These are phyloP conservation scores for Apiospora sp. DNA, from an alignment of 2,329 filamentous ascomycete genomes.

Conservation along the genomic window DNA sequence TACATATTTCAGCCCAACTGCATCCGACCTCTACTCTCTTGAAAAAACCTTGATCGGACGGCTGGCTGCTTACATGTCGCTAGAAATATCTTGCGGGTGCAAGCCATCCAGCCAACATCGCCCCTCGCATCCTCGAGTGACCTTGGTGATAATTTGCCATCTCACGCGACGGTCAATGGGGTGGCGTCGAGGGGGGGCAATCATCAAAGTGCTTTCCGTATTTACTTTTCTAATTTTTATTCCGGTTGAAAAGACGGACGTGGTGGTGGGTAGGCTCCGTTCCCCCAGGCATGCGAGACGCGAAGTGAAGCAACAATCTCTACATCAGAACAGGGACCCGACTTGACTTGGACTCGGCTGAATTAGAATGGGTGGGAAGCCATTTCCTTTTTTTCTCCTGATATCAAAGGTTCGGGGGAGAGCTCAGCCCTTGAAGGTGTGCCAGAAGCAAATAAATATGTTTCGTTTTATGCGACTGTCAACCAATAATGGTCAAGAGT, in stretches of 20 bases:
- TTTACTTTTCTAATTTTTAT: not conserved
- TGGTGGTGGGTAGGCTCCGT: not conserved
- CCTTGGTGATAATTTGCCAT: not conserved
- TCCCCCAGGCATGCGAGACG: not conserved
- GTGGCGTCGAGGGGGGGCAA: not conserved
- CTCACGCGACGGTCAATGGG: not conserved
- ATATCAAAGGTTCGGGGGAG: not conserved
- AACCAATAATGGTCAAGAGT: not conserved
- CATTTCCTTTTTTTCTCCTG: not conserved
- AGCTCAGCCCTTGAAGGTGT: not conserved
- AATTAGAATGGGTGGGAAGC: not conserved
- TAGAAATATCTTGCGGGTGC: not conserved
- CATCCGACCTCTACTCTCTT: not conserved
- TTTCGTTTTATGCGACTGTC: not conserved
- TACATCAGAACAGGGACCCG: no score
- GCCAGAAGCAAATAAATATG: conserved; percentile 2
- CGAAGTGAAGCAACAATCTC: not conserved
- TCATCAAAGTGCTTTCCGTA: not conserved
- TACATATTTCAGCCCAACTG: not conserved
- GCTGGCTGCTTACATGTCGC: not conserved
- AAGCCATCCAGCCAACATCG: not conserved
- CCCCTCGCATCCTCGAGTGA: not conserved
- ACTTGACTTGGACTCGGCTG: conserved; percentile 16
- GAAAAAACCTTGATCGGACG: not conserved
- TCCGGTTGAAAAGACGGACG: not conserved